These are phyloP conservation scores for Cornus kousa DNA, from an alignment of 148 eudicot species.

Conservation along the genomic window DNA sequence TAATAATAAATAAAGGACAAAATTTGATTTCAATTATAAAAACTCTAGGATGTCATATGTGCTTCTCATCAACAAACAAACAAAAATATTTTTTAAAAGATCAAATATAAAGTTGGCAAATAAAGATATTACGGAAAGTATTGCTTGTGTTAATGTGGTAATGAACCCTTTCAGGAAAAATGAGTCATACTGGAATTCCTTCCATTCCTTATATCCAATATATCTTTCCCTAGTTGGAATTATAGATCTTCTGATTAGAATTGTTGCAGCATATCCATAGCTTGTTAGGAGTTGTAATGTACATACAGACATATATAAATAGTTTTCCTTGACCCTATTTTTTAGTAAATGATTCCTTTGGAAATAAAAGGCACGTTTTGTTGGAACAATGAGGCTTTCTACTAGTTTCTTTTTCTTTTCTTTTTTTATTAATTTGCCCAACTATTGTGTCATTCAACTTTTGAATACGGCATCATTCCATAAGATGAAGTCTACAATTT, in stretches of 20 bases:
- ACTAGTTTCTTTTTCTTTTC: not conserved
- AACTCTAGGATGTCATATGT: no score
- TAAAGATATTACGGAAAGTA: not conserved
- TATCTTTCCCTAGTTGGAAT: no score
- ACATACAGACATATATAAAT: no score
- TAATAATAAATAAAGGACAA: no score
- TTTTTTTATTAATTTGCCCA: not conserved
- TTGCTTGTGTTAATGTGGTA: no score
- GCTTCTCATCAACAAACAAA: no score
- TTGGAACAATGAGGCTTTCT: not conserved
- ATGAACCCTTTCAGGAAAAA: no score
- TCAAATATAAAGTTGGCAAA: not conserved
- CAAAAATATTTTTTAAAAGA: no score
- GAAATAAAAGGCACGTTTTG: not conserved
- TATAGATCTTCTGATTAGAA: not conserved
- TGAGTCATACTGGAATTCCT: no score
- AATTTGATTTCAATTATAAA: no score
- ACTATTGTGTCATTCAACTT: slow-evolving; percentile 5
- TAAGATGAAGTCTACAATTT: slow-evolving; percentile 30
- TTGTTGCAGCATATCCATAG: not conserved
- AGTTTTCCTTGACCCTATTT: not conserved
- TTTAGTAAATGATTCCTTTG: not conserved
- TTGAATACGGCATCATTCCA: slow-evolving; percentile 13
- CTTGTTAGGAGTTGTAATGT: not conserved
- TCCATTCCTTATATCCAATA: no score